phyloP scores from a whole-genome alignment of 352 stramenopile species.

The Globisporangium apiculatum region DNA sequence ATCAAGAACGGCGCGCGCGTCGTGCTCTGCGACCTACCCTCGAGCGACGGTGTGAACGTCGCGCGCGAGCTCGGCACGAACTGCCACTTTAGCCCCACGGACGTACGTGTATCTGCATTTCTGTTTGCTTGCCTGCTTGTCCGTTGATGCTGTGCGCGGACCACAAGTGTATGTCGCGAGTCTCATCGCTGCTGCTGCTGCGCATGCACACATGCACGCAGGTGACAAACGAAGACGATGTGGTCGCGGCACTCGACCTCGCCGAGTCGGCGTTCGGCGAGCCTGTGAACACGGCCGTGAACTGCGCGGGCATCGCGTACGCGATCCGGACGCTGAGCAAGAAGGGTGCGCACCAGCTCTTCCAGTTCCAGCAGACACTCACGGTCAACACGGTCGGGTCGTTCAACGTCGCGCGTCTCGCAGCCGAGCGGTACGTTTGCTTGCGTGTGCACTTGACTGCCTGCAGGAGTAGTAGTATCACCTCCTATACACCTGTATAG shows the following conservation, averaged over 20 bases:
- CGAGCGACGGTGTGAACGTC: conserved; percentile 71
- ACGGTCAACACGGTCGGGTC: conserved; percentile 95
- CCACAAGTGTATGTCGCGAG: background rate
- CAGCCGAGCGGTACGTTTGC: conserved; percentile 84
- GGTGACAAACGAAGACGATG: conserved; percentile 89
- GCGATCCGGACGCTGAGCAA: conserved; percentile 92
- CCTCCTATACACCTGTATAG: conserved; percentile 1
- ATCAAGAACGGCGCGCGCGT: conserved; percentile 86
- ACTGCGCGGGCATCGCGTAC: conserved; percentile 93
- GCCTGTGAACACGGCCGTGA: conserved; percentile 92
- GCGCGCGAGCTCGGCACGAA: conserved; percentile 69
- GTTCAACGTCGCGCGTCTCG: conserved; percentile 96
- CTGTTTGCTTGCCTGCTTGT: background rate
- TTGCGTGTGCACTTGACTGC: background rate
- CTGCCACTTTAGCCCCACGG: conserved; percentile 75
- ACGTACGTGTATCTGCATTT: conserved; percentile 29
- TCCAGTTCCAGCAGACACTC: conserved; percentile 93
- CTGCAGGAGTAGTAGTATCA: no score
- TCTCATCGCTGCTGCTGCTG: background rate
- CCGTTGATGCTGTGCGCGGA: background rate
- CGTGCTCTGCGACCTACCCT: conserved; percentile 89
- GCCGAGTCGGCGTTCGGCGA: conserved; percentile 90
- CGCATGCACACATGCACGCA: conserved; percentile 18
- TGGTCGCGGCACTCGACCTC: conserved; percentile 86
- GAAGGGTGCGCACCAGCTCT: conserved; percentile 88